Conservation (phyloP, 805 yeast species). For the Komagataella phaffii region DNA sequence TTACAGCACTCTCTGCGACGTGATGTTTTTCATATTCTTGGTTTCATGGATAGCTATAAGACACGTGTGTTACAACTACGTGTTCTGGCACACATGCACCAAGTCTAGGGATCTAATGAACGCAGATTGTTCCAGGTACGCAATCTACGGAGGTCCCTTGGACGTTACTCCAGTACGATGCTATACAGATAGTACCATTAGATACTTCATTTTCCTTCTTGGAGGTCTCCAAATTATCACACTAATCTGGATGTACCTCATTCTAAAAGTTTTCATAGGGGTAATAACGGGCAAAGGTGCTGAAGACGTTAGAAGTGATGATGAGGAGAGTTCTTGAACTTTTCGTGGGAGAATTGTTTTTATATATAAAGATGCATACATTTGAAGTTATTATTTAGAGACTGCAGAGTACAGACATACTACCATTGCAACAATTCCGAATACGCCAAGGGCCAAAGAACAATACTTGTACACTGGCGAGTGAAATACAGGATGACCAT, state of each 20-base stretch:
- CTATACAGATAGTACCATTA: slow-evolving; percentile 31
- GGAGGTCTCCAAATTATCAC: slow-evolving; percentile 55
- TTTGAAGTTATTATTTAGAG: slow-evolving; percentile 19
- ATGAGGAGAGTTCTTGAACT: slow-evolving; percentile 31
- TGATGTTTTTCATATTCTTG: slow-evolving; percentile 54
- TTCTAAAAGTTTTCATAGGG: slow-evolving; percentile 52
- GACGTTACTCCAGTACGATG: slow-evolving; percentile 24
- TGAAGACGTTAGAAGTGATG: slow-evolving; percentile 80
- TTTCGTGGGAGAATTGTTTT: background rate
- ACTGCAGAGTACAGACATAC: slow-evolving; percentile 35
- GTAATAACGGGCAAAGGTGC: slow-evolving; percentile 67
- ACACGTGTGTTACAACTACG: slow-evolving; percentile 61
- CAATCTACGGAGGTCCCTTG: slow-evolving; percentile 1
- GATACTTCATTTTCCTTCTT: slow-evolving; percentile 39
- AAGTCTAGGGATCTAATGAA: slow-evolving; percentile 33
- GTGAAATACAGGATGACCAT: slow-evolving; percentile 9
- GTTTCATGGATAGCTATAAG: slow-evolving; percentile 57
- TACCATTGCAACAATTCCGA: slow-evolving; percentile 44
- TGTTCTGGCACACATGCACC: slow-evolving; percentile 44
- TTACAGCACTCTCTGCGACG: slow-evolving; percentile 45
- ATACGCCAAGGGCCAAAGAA: slow-evolving; percentile 28
- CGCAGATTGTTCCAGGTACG: slow-evolving; percentile 22
- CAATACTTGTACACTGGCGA: slow-evolving; percentile 1
- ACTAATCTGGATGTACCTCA: slow-evolving; percentile 64
- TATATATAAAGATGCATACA: background rate